Conservation (phyloP, 805 yeast species). For the Candida ulmi region DNA sequence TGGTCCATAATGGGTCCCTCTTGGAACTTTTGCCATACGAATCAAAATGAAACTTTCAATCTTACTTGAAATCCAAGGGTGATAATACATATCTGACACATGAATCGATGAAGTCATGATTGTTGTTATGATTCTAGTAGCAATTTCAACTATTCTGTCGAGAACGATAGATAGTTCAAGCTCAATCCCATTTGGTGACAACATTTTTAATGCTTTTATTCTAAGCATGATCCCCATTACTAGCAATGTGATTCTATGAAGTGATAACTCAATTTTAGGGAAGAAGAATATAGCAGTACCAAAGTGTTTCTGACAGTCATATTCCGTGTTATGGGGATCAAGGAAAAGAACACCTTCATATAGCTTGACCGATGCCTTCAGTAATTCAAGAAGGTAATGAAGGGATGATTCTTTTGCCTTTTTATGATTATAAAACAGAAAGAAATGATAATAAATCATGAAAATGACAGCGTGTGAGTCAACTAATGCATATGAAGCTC, state of each 20-base stretch:
- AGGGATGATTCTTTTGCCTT: constrained; percentile 10
- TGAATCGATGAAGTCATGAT: constrained; percentile 8
- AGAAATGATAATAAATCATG: constrained; percentile 21
- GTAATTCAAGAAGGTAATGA: constrained; percentile 6
- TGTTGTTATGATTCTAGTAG: constrained; percentile 2
- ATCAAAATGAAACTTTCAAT: constrained; percentile 15
- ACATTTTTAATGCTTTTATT: constrained; percentile 14
- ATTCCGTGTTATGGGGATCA: constrained; percentile 9
- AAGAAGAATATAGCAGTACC: constrained; percentile 13
- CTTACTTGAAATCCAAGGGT: constrained; percentile 21
- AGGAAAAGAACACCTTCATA: constrained; percentile 12
- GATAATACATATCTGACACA: constrained; percentile 20
- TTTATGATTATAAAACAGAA: constrained; percentile 12
- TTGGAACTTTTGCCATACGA: constrained; percentile 8
- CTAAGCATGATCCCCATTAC: constrained; percentile 13
- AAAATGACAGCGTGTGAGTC: constrained; percentile 13
- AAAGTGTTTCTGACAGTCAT: constrained; percentile 16
- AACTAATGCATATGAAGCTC: constrained; percentile 2
- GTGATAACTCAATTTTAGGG: constrained; percentile 16
- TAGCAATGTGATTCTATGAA: constrained; percentile 17
- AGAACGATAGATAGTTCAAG: constrained; percentile 1
- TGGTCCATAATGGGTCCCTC: constrained; percentile 8
- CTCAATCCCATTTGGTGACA: constrained; percentile 1
- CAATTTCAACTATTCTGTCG: constrained; percentile 3
- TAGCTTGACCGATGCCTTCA: constrained; percentile 4